These are phyloP conservation scores for Plasmodiophora brassicae DNA, from an alignment of 208 protist genomes.

Conservation along the genomic window DNA sequence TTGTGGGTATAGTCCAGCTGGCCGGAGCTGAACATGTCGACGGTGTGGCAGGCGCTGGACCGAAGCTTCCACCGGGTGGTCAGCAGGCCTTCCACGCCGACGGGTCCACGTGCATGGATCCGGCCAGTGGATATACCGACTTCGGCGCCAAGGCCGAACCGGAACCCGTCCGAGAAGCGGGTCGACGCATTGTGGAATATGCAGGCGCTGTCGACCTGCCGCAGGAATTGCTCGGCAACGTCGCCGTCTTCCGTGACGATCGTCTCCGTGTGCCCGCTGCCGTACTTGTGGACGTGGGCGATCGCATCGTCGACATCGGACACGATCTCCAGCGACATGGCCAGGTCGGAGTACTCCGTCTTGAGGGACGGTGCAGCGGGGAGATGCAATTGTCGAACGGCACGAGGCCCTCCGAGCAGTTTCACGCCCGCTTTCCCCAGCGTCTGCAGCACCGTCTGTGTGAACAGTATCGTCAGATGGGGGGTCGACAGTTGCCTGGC, in stretches of 20 bases:
- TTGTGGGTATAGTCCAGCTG: not conserved
- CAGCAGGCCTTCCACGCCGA: constrained; percentile 40
- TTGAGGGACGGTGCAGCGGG: not conserved
- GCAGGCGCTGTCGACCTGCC: constrained; percentile 42
- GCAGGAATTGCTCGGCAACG: not conserved
- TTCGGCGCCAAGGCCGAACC: constrained; percentile 38
- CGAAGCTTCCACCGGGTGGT: constrained; percentile 40
- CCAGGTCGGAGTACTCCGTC: not conserved
- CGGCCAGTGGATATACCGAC: constrained; percentile 41
- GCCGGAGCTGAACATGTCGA: not conserved
- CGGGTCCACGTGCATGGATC: constrained; percentile 37
- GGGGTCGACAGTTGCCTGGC: not conserved
- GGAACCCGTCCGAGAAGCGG: constrained; percentile 40
- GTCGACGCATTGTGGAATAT: constrained; percentile 47
- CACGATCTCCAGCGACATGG: not conserved
- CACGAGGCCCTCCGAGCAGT: not conserved
- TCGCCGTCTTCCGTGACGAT: constrained; percentile 38
- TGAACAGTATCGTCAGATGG: not conserved
- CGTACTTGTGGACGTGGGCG: constrained; percentile 40
- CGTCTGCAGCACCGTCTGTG: not conserved
- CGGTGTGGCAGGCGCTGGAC: not conserved
- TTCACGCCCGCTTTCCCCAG: not conserved
- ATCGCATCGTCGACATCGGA: constrained; percentile 34
- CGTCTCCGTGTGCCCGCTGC: constrained; percentile 45
- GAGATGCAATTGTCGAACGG: not conserved